Base-by-base conservation (phyloP, 2,329 filamentous ascomycete species). In the Fusarium agapanthi region DNA sequence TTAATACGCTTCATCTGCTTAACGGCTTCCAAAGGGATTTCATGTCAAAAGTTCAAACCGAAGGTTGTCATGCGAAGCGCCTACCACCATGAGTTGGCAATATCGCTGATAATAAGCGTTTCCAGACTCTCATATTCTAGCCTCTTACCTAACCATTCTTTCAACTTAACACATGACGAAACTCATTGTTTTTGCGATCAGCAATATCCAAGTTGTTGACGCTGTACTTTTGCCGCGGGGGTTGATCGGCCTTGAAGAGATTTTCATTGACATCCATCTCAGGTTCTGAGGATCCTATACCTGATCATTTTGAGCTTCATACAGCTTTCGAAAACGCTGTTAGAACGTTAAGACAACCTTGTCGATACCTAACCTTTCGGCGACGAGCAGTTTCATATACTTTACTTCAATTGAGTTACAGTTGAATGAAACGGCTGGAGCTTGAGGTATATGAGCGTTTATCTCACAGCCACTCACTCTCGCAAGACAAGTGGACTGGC, bases 21-120 rank as follows among this genome's bases (percentile, higher is more conserved):
- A n/a, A n/a, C n/a, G n/a, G n/a, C n/a, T n/a, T n/a, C n/a, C n/a
- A n/a, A n/a, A n/a, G n/a, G n/a, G n/a, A n/a, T 26, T 43, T 58
- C 44, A 4, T 24, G 59, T 38, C 54, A 43, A 26, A 50, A 28
- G 48, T 55, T 65, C 55, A 54, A 69, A 64, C 50, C 12, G 7
- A 43, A 18, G 18, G 44, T 24, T 24, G 66, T 56, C 28, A 66
- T 66, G 65, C 57, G 50, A 69, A 55, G 60, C 55, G 54, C 66
- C 15, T 32, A 26, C 9, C 35, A n/a, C 34, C 16, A 44, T 37
- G 37, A 50, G 51, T 53, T 35, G 28, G 43, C 16, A 34, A 20
- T n/a, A 38, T 62, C 24, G 24, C 16, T 45, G 34, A 22, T 47
- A 28, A 60, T 44, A 37, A 35, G 22, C 40, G 54, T 59, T 58